Conservation (phyloP, 768 basidiomycete species). For the Galerina sulciceps region DNA sequence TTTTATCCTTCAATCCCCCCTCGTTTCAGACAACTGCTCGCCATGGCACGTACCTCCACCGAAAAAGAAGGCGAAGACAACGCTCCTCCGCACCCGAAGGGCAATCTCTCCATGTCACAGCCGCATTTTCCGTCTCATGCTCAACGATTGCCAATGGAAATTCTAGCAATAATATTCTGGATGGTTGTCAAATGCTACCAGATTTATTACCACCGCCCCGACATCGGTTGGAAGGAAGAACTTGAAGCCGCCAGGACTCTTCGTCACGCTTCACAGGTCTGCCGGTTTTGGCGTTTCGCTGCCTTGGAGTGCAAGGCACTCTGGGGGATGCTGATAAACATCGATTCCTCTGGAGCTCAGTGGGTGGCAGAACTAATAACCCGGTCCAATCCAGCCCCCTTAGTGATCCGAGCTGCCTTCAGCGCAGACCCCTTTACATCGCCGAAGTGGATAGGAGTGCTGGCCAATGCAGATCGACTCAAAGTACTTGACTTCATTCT, state of each 20-base stretch:
- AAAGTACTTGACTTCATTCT: neutral
- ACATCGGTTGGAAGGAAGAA: neutral
- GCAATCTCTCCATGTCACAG: no score
- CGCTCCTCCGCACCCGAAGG: no score
- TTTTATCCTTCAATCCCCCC: no score
- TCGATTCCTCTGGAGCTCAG: neutral
- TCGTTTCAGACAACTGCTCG: no score
- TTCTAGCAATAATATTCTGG: neutral
- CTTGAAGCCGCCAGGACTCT: neutral
- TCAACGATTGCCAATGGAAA: neutral
- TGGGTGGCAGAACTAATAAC: neutral
- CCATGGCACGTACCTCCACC: no score
- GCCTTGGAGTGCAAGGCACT: neutral
- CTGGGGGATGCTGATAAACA: conserved; percentile 1
- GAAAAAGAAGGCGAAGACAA: no score
- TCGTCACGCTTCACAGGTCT: neutral
- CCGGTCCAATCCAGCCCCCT: neutral
- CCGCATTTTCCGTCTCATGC: neutral
- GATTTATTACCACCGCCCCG: neutral
- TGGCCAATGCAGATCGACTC: neutral
- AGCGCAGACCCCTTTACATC: neutral
- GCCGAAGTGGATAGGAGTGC: neutral
- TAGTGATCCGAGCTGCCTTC: neutral
- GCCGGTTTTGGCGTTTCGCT: neutral
- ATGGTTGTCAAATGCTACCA: neutral